These are phyloP conservation scores for Chalaropsis ovoidea DNA, from an alignment of 2,329 filamentous ascomycete species.

Conservation along the genomic window DNA sequence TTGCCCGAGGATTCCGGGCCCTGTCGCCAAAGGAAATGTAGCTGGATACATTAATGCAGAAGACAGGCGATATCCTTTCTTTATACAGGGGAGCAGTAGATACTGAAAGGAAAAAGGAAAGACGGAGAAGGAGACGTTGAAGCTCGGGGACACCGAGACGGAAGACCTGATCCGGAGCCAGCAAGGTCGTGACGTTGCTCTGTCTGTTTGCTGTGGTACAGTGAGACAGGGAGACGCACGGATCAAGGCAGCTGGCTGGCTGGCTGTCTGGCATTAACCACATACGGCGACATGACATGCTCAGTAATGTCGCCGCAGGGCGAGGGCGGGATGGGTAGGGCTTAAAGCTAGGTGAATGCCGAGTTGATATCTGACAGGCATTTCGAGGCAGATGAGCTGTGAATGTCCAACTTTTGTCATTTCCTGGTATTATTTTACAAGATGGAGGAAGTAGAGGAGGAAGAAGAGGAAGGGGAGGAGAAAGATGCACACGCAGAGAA, in stretches of 20 bases:
- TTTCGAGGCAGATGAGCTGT: neutral
- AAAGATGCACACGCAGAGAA: neutral
- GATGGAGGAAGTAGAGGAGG: neutral
- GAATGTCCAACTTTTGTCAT: neutral
- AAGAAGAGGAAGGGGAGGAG: neutral
- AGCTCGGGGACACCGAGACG: neutral
- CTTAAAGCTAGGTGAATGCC: neutral
- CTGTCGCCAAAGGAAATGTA: neutral
- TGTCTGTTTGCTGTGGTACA: neutral
- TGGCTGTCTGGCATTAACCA: neutral
- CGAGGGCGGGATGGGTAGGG: neutral
- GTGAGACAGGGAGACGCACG: neutral
- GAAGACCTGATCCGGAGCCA: neutral
- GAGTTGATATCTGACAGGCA: neutral
- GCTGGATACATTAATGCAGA: neutral
- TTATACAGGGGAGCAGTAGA: neutral
- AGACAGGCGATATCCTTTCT: neutral
- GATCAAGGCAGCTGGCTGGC: neutral
- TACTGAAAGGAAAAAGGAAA: neutral
- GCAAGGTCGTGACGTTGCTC: neutral
- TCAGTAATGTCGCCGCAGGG: neutral
- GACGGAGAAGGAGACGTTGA: neutral
- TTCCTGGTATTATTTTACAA: neutral
- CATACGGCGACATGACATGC: neutral
- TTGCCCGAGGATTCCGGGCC: constrained; percentile 8